Conservation (phyloP, 2,329 filamentous ascomycete species). For the Cladosporium sp. region DNA sequence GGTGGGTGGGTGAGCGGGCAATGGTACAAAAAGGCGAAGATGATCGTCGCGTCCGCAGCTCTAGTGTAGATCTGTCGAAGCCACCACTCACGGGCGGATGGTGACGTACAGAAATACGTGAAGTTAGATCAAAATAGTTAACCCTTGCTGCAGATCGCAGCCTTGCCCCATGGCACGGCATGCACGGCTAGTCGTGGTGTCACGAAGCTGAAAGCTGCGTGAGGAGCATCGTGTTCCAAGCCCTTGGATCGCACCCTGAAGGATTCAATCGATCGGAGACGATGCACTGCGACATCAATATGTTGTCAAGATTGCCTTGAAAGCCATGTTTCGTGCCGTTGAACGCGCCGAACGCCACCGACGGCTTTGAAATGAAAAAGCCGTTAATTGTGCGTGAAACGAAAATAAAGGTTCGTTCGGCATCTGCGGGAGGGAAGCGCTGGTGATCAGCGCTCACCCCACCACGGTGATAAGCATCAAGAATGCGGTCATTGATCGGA, state of each 20-base stretch:
- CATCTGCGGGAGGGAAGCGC: constrained; percentile 10
- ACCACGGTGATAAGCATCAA: not conserved
- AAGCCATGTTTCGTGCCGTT: not conserved
- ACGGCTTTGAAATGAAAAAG: not conserved
- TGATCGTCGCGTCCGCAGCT: not conserved
- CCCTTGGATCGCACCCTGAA: not conserved
- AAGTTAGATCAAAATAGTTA: constrained; percentile 13
- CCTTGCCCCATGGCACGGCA: constrained; percentile 2
- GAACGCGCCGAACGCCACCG: not conserved
- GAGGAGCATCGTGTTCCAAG: not conserved
- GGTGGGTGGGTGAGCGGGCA: not conserved
- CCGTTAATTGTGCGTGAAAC: not conserved
- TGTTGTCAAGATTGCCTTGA: not conserved
- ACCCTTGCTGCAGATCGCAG: constrained; percentile 9
- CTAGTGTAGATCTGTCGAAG: constrained; percentile 4
- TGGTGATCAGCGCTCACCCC: not conserved
- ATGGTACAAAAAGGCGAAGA: constrained; percentile 7
- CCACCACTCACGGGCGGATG: not conserved
- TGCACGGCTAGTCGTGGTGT: not conserved
- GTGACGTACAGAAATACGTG: constrained; percentile 14
- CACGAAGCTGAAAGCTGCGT: not conserved
- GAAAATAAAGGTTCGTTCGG: not conserved
- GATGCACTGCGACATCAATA: not conserved
- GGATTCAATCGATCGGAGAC: not conserved
- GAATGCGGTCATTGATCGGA: constrained; percentile 16